Evolutionary conservation across 1,284 basidiomycete genomes (phyloP), one percentile per base, ranked within the genome.

Genomic region (Marasmius fiardii): DNA sequence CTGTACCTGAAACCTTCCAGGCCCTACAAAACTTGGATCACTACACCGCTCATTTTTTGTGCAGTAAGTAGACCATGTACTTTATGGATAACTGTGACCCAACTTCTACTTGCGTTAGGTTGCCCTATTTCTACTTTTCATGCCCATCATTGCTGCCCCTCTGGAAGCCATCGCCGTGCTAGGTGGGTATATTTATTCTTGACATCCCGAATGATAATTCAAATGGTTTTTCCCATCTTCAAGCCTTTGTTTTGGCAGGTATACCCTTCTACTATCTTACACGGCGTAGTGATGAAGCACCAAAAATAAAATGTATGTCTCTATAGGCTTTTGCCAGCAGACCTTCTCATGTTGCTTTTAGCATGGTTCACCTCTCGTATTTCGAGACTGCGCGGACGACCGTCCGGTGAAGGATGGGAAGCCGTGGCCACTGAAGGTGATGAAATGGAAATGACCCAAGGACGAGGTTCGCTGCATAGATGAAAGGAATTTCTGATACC

Each of bases 91-190:
- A n/a, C n/a, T 34, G 14, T 31, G 28, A 41, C 56, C 12, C 50
- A 52, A 59, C 18, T 44, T 35, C 33, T 16, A 10, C 24, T 12
- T 61, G 59, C 63, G n/a, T 52, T 64, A 92, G 86, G 88, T 95
- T 20, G 93, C 95, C 1, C 74, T 97, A 58, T 98, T 98, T 73
- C 77, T 99, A 51, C 75, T 99, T 4, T 88, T 91, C 64, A 98
- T 99, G 93, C 95, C 95, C 2, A 81, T 97, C 52, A 90, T 97
- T 57, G 94, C 94, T 1, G 95, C 95, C 14, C 97, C 96, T 1
- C 71, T 90, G 23, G 91, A 98, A 69, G 93, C 94, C 0, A 70
- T 92, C 3, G 86, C 93, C 1, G 94, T 94, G 2, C 80, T 95
- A 57, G 85, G 93, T 95, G 63, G 83, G 73, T 43, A 23, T 8